These are phyloP conservation scores for Diaporthe sp. DNA, from an alignment of 2,329 filamentous ascomycete species.

Conservation along the genomic window DNA sequence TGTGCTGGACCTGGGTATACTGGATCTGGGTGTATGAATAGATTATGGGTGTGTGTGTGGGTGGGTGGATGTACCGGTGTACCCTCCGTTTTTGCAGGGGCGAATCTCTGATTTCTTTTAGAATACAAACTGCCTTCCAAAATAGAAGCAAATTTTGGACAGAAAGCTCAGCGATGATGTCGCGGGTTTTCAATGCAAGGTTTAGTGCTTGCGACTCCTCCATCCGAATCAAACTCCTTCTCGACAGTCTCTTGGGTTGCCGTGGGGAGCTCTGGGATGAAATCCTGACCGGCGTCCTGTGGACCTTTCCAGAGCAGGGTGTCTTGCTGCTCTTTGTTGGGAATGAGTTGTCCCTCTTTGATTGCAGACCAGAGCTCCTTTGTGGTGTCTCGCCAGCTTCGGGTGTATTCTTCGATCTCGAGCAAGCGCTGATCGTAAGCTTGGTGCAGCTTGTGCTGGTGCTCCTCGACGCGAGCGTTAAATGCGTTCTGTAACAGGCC, in stretches of 20 bases:
- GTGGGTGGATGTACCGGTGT: too few species aligned
- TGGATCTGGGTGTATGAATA: too few species aligned
- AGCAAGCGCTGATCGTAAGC: conserved; percentile 6
- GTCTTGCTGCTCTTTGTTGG: background rate
- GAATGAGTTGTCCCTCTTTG: background rate
- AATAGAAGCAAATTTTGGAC: too few species aligned
- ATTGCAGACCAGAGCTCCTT: conserved; percentile 21
- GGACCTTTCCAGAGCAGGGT: conserved; percentile 22
- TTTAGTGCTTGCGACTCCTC: background rate
- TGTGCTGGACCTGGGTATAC: too few species aligned
- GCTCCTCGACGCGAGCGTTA: conserved; percentile 7
- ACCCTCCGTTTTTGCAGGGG: too few species aligned
- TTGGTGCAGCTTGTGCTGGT: conserved; percentile 10
- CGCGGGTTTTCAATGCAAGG: background rate
- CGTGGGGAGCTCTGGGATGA: background rate
- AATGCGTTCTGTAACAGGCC: background rate
- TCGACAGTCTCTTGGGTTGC: background rate
- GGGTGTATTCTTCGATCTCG: conserved; percentile 27
- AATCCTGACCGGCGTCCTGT: background rate
- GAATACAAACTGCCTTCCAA: too few species aligned
- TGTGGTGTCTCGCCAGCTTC: conserved; percentile 17
- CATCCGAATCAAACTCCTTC: background rate
- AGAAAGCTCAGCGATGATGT: background rate
- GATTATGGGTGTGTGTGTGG: too few species aligned
- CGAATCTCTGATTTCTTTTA: too few species aligned